phyloP scores from a whole-genome alignment of 2,329 filamentous ascomycete genomes.

The Ascochyta rabiei region DNA sequence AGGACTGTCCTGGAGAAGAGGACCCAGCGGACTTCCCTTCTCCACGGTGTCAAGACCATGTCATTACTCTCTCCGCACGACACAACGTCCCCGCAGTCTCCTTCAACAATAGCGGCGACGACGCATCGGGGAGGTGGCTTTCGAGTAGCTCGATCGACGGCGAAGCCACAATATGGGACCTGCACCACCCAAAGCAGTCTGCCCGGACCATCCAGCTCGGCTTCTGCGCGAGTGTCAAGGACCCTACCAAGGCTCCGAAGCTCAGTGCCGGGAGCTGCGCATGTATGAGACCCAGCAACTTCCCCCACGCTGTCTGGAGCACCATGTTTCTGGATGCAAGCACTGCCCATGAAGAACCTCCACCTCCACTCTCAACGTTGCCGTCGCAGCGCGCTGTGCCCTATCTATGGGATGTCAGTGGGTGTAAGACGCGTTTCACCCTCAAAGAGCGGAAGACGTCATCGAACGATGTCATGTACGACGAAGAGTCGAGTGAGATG shows the following conservation, averaged over 20 bases:
- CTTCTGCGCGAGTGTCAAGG: conserved; percentile 26
- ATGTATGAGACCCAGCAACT: conserved; percentile 16
- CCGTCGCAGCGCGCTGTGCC: not conserved
- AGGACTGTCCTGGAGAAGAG: not conserved
- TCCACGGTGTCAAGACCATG: conserved; percentile 35
- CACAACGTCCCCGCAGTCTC: conserved; percentile 63
- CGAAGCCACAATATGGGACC: conserved; percentile 56
- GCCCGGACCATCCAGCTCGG: conserved; percentile 32
- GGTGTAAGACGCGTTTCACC: conserved; percentile 15
- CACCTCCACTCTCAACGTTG: not conserved
- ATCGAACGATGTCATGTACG: not conserved
- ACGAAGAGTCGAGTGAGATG: conserved; percentile 9
- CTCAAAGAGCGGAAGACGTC: not conserved
- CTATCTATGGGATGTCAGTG: conserved; percentile 19
- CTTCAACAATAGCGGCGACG: conserved; percentile 64
- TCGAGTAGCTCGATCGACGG: conserved; percentile 63
- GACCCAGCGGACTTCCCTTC: conserved; percentile 27
- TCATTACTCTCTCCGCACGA: conserved; percentile 25
- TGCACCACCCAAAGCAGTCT: conserved; percentile 28
- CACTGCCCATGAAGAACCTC: conserved; percentile 25
- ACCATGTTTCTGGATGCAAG: conserved; percentile 36
- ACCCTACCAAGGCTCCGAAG: conserved; percentile 16
- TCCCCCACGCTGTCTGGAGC: conserved; percentile 38
- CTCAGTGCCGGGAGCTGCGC: conserved; percentile 12
- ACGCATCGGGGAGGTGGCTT: conserved; percentile 62